These are phyloP conservation scores for Pilatotrama ljubarskyi DNA, from an alignment of 768 basidiomycete genomes.

Conservation along the genomic window DNA sequence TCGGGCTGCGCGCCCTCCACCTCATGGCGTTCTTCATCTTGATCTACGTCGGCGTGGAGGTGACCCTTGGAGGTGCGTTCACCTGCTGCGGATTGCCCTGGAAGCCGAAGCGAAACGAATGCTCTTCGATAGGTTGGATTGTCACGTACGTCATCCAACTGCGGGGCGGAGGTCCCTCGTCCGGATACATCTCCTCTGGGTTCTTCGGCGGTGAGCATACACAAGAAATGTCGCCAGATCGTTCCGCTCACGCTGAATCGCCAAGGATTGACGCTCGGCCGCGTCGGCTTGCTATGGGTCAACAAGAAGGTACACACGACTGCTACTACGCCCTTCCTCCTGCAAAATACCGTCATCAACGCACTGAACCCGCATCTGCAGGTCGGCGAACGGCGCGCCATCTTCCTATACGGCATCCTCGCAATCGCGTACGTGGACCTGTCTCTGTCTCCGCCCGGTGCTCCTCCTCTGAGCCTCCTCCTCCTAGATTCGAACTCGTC, in stretches of 20 bases:
- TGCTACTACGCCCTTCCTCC: too few relatives aligned
- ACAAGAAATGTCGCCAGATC: too few relatives aligned
- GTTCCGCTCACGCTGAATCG: background rate
- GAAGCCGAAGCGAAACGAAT: background rate
- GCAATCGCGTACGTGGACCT: constrained; percentile 36
- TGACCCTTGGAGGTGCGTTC: constrained; percentile 38
- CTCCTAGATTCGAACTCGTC: constrained; percentile 48
- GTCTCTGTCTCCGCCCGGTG: background rate
- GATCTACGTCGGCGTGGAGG: constrained; percentile 40
- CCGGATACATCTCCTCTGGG: constrained; percentile 53
- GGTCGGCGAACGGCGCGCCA: constrained; percentile 39
- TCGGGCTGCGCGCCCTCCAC: constrained; percentile 40
- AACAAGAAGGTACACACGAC: constrained; percentile 42
- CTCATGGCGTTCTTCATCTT: constrained; percentile 42
- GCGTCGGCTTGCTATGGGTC: constrained; percentile 52
- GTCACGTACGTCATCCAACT: constrained; percentile 52
- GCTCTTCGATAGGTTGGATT: constrained; percentile 46
- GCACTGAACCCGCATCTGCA: constrained; percentile 11
- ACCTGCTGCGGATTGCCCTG: background rate
- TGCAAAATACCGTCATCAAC: background rate
- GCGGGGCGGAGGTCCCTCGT: constrained; percentile 45
- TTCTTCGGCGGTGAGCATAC: constrained; percentile 43
- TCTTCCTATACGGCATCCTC: constrained; percentile 38
- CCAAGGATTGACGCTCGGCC: constrained; percentile 50
- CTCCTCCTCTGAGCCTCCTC: background rate